A percentile compares a stretch with the other conserved stretches of the same genome.
phyloP scores from a whole-genome alignment of 1,284 basidiomycete genomes.

The Flammula alnicola region DNA sequence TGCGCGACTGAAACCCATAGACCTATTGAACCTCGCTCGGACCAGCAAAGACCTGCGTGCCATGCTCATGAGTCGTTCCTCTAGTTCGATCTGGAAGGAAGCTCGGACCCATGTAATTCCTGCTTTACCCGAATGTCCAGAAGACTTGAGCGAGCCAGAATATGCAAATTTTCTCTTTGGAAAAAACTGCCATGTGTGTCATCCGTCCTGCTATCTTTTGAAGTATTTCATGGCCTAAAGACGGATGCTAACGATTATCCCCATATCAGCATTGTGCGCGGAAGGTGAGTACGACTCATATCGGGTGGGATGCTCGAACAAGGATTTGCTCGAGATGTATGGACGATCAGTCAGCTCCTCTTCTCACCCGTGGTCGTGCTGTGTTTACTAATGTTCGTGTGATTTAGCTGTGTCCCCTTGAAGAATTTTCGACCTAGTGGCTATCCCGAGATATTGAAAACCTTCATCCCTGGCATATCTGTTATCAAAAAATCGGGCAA shows the following conservation, averaged over 20 bases:
- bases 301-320: not conserved
- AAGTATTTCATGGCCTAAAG: not conserved
- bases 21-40: conserved; percentile 28
- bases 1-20: not conserved
- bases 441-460: no score
- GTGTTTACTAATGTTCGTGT: no score
- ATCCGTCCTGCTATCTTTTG: not conserved
- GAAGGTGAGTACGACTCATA: not conserved
- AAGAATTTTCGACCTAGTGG: no score
- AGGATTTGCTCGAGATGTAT: conserved; percentile 5
- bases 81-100: conserved; percentile 29
- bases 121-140: conserved; percentile 33
- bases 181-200: conserved; percentile 32
- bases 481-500: no score
- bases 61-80: conserved; percentile 30
- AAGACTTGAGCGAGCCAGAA: conserved; percentile 34
- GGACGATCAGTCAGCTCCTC: not conserved
- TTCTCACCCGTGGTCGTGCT: no score
- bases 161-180: conserved; percentile 35
- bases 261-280: not conserved
- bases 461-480: no score
- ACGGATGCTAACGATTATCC: not conserved
- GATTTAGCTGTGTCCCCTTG: no score
- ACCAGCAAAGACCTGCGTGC: conserved; percentile 28
- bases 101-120: conserved; percentile 22